Evolutionary conservation across 2,329 filamentous ascomycete genomes (phyloP), one percentile per base, ranked within the genome.

Genomic region (Bertia moriformis): DNA sequence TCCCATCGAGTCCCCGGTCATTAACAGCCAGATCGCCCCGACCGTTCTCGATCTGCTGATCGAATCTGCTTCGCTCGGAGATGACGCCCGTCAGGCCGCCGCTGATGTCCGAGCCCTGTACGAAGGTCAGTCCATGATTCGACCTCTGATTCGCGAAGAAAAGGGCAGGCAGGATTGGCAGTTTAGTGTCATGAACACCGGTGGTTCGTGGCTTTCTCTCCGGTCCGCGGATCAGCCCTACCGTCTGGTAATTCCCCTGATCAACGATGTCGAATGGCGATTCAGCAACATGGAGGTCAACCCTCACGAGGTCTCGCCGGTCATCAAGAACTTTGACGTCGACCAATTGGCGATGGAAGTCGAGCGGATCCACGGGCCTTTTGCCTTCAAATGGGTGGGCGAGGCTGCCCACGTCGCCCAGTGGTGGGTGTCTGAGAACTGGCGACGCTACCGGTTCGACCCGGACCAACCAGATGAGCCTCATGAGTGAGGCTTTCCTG

Each of bases 181-280:
- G 29, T 55, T 56, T 43, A 55, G 50, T 13, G 52, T 52, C 18
- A 54, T 56, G 50, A 56, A 56, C 43, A 53, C 53, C 0, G 53
- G 53, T n/a, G 51, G 51, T 1, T 48, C 52, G 0, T 52, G 51
- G 51, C 45, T 56, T 3, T 48, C 50, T 0, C 41, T 56, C 15
- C 53, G 53, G 1, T 55, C 52, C 3, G 53, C 52, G 4, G 50
- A 49, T 3, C 42, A 42, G 10, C 52, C 51, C 0, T 54, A 46
- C 40, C 50, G 53, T 2, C 43, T 56, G 3, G 52, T 55, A 10
- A 49, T 56, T 15, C 53, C 53, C 2, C 43, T 56, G 2, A 46
- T 54, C 10, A 47, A 48, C 35, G 51, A 54, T 14, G 46, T 55
- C 4, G 52, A 54, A 32, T 56, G 53, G 53, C 52, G 53, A 5